phyloP scores from a whole-genome alignment of 2,329 filamentous ascomycete genomes.

The Dothiorella sarmentorum region DNA sequence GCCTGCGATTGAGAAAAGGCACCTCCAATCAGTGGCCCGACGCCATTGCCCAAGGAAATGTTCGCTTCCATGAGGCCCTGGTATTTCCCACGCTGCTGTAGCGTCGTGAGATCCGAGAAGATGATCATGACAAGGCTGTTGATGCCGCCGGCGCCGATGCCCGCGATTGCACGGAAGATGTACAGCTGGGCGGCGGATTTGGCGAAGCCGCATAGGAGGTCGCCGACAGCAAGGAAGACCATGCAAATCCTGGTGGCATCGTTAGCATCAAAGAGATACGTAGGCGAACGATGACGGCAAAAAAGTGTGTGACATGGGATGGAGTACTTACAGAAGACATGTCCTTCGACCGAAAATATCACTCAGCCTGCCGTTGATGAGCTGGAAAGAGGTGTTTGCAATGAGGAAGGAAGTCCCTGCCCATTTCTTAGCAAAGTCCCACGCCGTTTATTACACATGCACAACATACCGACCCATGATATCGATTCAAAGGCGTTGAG shows the following conservation, averaged over 20 bases:
- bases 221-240: conserved; percentile 20
- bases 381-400: conserved; percentile 21
- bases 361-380: conserved; percentile 22
- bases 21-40: conserved; percentile 28
- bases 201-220: conserved; percentile 31
- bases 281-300: too few species aligned
- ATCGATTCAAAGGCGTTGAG: conserved; percentile 24
- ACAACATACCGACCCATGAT: background rate
- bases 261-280: background rate
- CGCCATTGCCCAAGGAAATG: conserved; percentile 27
- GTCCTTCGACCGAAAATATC: conserved; percentile 29
- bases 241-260: background rate
- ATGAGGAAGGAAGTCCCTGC: conserved; percentile 22
- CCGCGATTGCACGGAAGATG: conserved; percentile 30
- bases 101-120: conserved; percentile 35
- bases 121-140: conserved; percentile 35
- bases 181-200: conserved; percentile 29
- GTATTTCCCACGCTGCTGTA: conserved; percentile 37
- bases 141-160: conserved; percentile 30
- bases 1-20: conserved; percentile 22
- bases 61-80: conserved; percentile 33
- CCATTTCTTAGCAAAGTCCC: background rate
- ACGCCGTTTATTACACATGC: too few species aligned
- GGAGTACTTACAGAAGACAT: conserved; percentile 1
- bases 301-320: background rate